A percentile compares a stretch with the other conserved stretches of the same genome.
Evolutionary conservation across 805 yeast genomes (phyloP).

Genomic region (Candida peoriensis): DNA sequence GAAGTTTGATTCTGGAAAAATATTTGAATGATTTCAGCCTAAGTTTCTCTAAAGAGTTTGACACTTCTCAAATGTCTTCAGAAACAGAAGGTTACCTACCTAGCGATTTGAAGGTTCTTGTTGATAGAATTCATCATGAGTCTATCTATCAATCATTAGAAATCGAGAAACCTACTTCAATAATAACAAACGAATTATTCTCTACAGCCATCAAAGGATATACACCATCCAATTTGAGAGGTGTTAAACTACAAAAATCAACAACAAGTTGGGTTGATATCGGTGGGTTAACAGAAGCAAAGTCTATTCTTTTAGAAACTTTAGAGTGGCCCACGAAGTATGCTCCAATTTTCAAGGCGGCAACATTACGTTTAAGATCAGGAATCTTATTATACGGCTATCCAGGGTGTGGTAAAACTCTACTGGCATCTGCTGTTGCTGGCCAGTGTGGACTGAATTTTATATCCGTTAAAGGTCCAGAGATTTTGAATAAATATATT

Average conservation of each 20-base stretch:
- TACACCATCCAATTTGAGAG: conserved; percentile 77
- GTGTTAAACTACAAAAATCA: conserved; percentile 80
- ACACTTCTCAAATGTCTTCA: conserved; percentile 46
- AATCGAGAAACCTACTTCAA: not conserved
- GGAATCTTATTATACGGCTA: conserved; percentile 91
- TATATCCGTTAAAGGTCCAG: conserved; percentile 93
- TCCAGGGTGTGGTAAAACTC: conserved; percentile 97
- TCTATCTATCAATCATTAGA: conserved; percentile 15
- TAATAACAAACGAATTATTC: conserved; percentile 36
- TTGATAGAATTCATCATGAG: conserved; percentile 65
- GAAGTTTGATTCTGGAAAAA: conserved; percentile 41
- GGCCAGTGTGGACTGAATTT: conserved; percentile 91
- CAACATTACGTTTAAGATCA: conserved; percentile 83
- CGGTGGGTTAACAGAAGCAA: conserved; percentile 81
- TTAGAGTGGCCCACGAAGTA: conserved; percentile 96
- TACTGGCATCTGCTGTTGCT: conserved; percentile 89
- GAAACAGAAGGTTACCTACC: conserved; percentile 92
- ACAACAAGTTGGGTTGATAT: conserved; percentile 76
- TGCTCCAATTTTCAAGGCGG: conserved; percentile 87
- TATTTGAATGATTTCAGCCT: conserved; percentile 23
- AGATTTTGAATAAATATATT: conserved; percentile 87
- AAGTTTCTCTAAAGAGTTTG: conserved; percentile 35
- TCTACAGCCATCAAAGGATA: conserved; percentile 58
- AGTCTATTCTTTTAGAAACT: conserved; percentile 73
- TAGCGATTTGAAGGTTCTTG: conserved; percentile 65